These are phyloP conservation scores for Mucor circinelloides DNA, from an alignment of 371 early-diverging fungal genomes.

Conservation along the genomic window DNA sequence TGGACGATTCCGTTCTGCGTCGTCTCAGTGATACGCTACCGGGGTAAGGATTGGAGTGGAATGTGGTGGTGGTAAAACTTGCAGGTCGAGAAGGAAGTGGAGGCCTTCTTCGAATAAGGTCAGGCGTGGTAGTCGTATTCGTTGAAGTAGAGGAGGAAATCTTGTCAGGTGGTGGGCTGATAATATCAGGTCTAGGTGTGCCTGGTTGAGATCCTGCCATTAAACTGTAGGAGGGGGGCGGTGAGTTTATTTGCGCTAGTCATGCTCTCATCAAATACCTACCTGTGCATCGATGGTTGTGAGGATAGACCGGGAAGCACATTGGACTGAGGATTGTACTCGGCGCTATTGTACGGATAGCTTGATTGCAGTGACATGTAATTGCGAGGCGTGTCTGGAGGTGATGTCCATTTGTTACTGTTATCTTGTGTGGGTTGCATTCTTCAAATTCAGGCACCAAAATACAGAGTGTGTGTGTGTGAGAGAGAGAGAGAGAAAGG, in stretches of 20 bases:
- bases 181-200: constrained; percentile 36
- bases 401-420: constrained; percentile 30
- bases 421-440: constrained; percentile 16
- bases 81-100: constrained; percentile 43
- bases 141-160: background rate
- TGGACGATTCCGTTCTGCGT: constrained; percentile 48
- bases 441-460: background rate
- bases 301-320: constrained; percentile 24
- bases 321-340: constrained; percentile 10
- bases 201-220: constrained; percentile 35
- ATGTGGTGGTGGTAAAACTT: constrained; percentile 48
- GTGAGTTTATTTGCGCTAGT: background rate
- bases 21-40: constrained; percentile 30
- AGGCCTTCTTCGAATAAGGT: constrained; percentile 40
- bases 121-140: constrained; percentile 15
- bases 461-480: too few species aligned
- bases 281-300: constrained; percentile 28
- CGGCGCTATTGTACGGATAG: constrained; percentile 22
- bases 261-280: constrained; percentile 2
- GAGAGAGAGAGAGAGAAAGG: constrained; percentile 3
- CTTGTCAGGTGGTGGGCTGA: constrained; percentile 31
- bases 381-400: constrained; percentile 29
- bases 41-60: constrained; percentile 50
- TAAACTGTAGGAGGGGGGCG: constrained; percentile 5
- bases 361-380: constrained; percentile 29